A percentile compares a stretch with the other conserved stretches of the same genome.
Evolutionary conservation across 192 early-diverging fungal species (phyloP).

Genomic region (Linnemannia elongata): DNA sequence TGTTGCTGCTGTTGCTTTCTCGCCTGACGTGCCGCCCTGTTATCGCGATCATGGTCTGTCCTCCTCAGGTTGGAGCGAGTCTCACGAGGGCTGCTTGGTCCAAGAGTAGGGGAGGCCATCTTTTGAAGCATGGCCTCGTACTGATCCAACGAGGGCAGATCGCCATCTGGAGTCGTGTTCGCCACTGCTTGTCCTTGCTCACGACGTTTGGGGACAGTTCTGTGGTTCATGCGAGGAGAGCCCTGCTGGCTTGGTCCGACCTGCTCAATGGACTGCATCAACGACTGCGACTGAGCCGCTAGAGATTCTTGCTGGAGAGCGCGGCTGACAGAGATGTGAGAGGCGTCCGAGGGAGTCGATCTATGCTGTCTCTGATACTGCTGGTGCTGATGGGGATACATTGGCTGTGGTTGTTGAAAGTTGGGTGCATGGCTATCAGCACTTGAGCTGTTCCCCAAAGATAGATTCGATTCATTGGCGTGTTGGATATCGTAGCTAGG

Average conservation of each 20-base stretch:
- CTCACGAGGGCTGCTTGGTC: neutral
- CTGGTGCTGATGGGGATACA: neutral
- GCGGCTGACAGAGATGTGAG: constrained; percentile 15
- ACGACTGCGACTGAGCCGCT: neutral
- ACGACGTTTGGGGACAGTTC: constrained; percentile 15
- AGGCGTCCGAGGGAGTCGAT: constrained; percentile 12
- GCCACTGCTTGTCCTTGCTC: constrained; percentile 1
- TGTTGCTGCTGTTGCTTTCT: constrained; percentile 17
- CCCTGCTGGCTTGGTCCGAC: constrained; percentile 7
- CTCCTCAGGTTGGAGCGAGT: constrained; percentile 8
- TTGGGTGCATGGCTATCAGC: neutral
- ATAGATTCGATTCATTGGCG: neutral
- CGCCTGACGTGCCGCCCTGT: neutral
- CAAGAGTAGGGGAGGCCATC: constrained; percentile 29
- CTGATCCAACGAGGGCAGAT: constrained; percentile 38
- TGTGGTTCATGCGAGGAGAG: constrained; percentile 16
- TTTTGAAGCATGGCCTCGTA: constrained; percentile 52
- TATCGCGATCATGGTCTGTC: constrained; percentile 20
- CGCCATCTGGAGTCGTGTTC: neutral
- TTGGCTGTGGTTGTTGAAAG: constrained; percentile 7
- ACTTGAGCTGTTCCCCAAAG: neutral
- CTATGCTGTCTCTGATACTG: constrained; percentile 26
- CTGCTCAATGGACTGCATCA: constrained; percentile 29
- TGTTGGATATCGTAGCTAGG: neutral
- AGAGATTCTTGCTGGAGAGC: constrained; percentile 6